Evolutionary conservation across 441 rosid genomes (phyloP).

Genomic region (Bocquillonia castaneifolia): DNA sequence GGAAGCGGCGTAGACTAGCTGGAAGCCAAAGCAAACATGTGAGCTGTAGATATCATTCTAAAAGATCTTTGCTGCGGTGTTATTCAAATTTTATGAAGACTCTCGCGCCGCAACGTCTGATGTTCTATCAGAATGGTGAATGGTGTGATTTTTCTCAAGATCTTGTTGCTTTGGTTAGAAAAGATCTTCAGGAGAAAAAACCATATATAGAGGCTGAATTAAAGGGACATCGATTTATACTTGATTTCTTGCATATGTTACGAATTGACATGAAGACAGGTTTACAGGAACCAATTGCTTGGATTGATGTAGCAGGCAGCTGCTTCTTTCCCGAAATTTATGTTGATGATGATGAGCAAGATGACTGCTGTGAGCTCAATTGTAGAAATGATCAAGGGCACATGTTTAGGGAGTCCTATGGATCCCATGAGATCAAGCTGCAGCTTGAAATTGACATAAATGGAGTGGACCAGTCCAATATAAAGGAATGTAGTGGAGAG

Average conservation of each 20-base stretch:
- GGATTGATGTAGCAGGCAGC: constrained; percentile 76
- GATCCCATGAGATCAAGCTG: constrained; percentile 65
- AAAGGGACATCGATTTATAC: constrained; percentile 42
- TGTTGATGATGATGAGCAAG: constrained; percentile 33
- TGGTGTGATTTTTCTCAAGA: constrained; percentile 74
- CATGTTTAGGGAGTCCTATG: constrained; percentile 22
- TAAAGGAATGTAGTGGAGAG: constrained; percentile 75
- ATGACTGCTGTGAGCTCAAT: constrained; percentile 34
- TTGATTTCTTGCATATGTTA: constrained; percentile 87
- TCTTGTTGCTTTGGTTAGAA: constrained; percentile 38
- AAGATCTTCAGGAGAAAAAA: constrained; percentile 62
- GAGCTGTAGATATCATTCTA: constrained; percentile 34
- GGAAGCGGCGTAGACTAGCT: constrained; percentile 51
- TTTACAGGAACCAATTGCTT: constrained; percentile 64
- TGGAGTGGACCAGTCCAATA: constrained; percentile 46
- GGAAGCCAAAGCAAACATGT: constrained; percentile 29
- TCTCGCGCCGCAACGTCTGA: constrained; percentile 59
- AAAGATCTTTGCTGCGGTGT: constrained; percentile 50
- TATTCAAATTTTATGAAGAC: constrained; percentile 69
- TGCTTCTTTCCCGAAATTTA: constrained; percentile 82
- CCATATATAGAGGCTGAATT: constrained; percentile 55
- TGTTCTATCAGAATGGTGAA: constrained; percentile 68
- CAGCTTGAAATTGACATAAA: constrained; percentile 78
- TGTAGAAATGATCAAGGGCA: constrained; percentile 30
- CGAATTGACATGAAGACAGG: constrained; percentile 62